Evolutionary conservation across 257 asterid species (phyloP).

Genomic region (Asclepias syriaca): DNA sequence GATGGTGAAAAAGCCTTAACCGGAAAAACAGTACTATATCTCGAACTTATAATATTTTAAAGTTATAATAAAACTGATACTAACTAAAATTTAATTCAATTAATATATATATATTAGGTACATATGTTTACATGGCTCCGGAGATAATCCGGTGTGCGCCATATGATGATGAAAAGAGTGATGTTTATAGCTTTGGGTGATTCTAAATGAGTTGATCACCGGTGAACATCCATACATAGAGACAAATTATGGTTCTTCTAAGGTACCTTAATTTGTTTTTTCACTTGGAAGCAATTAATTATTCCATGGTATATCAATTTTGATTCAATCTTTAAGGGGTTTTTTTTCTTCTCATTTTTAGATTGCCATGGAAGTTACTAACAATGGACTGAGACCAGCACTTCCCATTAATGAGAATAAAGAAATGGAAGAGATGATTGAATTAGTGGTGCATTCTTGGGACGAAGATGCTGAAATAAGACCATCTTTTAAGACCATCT

Average conservation of each 20-base stretch:
- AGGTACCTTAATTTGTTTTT: constrained; percentile 22
- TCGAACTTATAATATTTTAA: too few relatives aligned
- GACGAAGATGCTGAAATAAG: constrained; percentile 47
- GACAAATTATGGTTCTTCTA: constrained; percentile 55
- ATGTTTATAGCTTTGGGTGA: constrained; percentile 68
- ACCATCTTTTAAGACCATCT: too few relatives aligned
- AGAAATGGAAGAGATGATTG: constrained; percentile 29
- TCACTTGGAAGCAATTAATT: too few relatives aligned
- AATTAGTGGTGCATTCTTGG: constrained; percentile 50
- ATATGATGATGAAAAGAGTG: constrained; percentile 70
- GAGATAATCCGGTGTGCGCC: constrained; percentile 61
- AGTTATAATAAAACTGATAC: too few relatives aligned
- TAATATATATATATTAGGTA: constrained; percentile 41
- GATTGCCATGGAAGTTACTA: constrained; percentile 76
- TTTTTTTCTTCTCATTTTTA: constrained; percentile 13
- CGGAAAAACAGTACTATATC: too few relatives aligned
- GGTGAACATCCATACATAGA: constrained; percentile 64
- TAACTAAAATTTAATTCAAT: too few relatives aligned
- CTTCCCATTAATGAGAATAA: constrained; percentile 29
- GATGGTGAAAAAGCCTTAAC: constrained; percentile 73
- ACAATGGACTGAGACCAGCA: constrained; percentile 57
- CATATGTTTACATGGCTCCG: constrained; percentile 84
- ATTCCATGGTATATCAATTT: too few relatives aligned
- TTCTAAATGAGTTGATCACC: constrained; percentile 55
- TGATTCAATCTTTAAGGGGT: too few relatives aligned